These are phyloP conservation scores for Crithidia acanthocephali DNA, from an alignment of 208 protist genomes.

Conservation along the genomic window DNA sequence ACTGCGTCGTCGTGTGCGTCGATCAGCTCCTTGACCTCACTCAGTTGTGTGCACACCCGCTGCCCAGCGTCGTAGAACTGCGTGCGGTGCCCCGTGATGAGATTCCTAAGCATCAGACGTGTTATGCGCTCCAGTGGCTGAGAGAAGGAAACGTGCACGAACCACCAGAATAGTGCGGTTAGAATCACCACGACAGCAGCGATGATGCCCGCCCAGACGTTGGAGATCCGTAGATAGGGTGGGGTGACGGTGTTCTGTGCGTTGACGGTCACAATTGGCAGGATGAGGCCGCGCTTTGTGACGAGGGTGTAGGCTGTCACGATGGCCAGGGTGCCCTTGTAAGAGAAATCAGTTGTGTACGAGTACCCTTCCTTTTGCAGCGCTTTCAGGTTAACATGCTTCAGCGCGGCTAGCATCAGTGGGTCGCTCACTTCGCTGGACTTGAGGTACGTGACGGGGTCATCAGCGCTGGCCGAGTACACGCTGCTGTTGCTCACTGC, in stretches of 20 bases:
- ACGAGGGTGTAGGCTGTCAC: conserved; percentile 5
- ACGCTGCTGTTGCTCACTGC: not conserved
- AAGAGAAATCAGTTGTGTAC: not conserved
- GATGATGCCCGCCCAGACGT: not conserved
- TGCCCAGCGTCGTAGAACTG: not conserved
- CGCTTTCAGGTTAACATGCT: conserved; percentile 23
- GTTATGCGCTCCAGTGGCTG: conserved; percentile 13
- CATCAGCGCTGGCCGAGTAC: not conserved
- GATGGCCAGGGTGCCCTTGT: not conserved
- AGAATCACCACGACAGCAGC: not conserved
- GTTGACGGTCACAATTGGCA: conserved; percentile 10
- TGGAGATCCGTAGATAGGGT: not conserved
- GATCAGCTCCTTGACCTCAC: conserved; percentile 11
- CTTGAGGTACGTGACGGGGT: conserved; percentile 10
- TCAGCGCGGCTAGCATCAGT: conserved; percentile 38
- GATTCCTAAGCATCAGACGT: not conserved
- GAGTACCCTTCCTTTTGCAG: conserved; percentile 3
- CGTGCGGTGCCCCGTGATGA: not conserved
- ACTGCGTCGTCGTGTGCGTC: conserved; percentile 15
- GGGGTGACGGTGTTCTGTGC: not conserved
- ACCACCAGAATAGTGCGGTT: conserved; percentile 2
- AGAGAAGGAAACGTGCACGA: conserved; percentile 5
- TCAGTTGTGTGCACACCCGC: not conserved
- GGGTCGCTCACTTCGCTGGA: conserved; percentile 34
- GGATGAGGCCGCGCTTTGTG: not conserved